A percentile compares a stretch with the other conserved stretches of the same genome.
Conservation (phyloP, 2,329 filamentous ascomycete genomes). For the Blastomyces parvus region DNA sequence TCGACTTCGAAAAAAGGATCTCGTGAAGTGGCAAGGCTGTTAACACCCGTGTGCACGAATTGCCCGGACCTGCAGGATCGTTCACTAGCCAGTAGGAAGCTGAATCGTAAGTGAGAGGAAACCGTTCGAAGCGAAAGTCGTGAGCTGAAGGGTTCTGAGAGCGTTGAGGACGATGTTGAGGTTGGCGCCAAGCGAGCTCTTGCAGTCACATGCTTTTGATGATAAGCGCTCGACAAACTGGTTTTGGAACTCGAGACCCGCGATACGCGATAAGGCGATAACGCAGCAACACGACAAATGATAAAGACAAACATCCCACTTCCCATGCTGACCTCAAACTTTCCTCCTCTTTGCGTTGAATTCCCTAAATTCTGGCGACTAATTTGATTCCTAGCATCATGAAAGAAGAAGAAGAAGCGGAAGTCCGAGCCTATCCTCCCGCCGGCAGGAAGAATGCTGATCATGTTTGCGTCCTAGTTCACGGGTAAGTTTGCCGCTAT, state of each 20-base stretch:
- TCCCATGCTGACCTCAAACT: not conserved
- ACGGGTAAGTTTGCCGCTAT: conserved; percentile 41
- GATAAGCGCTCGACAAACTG: not conserved
- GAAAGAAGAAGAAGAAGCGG: not conserved
- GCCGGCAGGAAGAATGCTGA: conserved; percentile 24
- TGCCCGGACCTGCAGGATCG: not conserved
- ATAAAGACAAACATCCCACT: no score
- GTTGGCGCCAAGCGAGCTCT: not conserved
- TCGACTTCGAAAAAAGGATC: not conserved
- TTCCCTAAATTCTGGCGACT: not conserved
- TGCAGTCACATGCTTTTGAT: not conserved
- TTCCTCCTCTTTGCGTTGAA: not conserved
- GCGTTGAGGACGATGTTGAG: no score
- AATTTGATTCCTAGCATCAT: not conserved
- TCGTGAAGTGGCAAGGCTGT: not conserved
- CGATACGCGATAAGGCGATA: not conserved
- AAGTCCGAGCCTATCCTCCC: not conserved
- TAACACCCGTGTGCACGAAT: not conserved
- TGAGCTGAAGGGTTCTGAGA: no score
- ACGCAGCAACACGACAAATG: not conserved
- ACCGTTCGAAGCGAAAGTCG: not conserved
- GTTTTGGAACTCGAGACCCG: no score
- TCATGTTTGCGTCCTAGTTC: conserved; percentile 53
- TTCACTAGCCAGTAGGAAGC: not conserved
- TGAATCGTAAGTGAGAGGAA: not conserved